Evolutionary conservation across 2,329 filamentous ascomycete genomes (phyloP), one percentile per base, ranked within the genome.

Genomic region (Pseudovirgaria hyperparasitica): DNA sequence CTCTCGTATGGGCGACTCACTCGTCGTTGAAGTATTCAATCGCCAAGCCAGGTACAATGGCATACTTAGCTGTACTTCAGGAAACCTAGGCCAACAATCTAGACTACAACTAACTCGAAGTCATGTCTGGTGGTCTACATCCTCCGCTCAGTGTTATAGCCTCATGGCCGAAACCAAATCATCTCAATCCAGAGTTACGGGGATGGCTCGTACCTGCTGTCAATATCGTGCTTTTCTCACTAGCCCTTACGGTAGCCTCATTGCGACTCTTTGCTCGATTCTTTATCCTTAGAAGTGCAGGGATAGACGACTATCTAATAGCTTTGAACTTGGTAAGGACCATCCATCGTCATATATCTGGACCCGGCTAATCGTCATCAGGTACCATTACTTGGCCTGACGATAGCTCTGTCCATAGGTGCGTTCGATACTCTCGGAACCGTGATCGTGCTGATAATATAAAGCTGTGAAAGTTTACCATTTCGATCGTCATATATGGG

Each of bases 131-230:
- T 12, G 47, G 46, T 23, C 34, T 48, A 2, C 30, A 43, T 17
- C 56, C 61, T 16, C 56, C 62, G n/a, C 19, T 43, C n/a, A 43
- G 52, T 12, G 54, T 64, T 12, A 29, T 58, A 23, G 37, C 41
- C 11, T 43, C 46, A 37, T 67, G 62, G 62, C 63, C 64, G 5
- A 39, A 27, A 18, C 57, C 63, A 6, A 67, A 67, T 35, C 59
- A 61, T 37, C 34, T 54, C 26, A 41, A 67, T 35, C 64, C 63
- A 5, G 45, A 45, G 9, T 58, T 53, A 16, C 52, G 60, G 33
- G 60, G 60, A 9, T 52, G 57, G 37, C 53, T 40, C 18, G 52
- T 58, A 13, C 43, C 63, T 9, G 46, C 63, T 13, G 42, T 60
- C 5, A 53, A 58, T 14, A 37, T 60, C 4, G 32, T 60, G 3